Evolutionary conservation across 495 filamentous ascomycete species (phyloP).

Genomic region (Penicillium ucsense): DNA sequence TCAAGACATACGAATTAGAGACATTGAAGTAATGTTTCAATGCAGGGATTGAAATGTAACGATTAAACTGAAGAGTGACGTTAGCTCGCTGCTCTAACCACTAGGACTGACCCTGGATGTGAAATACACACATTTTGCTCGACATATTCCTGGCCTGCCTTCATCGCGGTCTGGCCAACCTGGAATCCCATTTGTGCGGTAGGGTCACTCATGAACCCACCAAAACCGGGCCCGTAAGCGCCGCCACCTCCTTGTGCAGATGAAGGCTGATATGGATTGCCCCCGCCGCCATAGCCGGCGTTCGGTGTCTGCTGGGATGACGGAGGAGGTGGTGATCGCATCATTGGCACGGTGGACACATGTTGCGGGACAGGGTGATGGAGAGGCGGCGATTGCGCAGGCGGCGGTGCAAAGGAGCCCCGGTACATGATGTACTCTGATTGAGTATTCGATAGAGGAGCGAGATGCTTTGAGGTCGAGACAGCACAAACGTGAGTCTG

Average conservation of each 20-base stretch:
- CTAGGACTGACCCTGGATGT: no score
- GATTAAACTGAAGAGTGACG: conserved; percentile 57
- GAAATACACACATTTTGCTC: conserved; percentile 66
- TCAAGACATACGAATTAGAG: conserved; percentile 81
- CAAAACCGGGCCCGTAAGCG: conserved; percentile 63
- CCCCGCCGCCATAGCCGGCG: conserved; percentile 43
- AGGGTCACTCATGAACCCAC: conserved; percentile 87
- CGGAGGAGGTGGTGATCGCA: conserved; percentile 90
- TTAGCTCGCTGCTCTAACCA: conserved; percentile 4
- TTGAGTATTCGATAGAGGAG: not conserved
- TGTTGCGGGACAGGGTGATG: conserved; percentile 98
- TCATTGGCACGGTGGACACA: conserved; percentile 96
- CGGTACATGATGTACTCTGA: conserved; percentile 60
- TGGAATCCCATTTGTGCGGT: conserved; percentile 96
- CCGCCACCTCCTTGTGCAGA: conserved; percentile 40
- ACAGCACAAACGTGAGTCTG: not conserved
- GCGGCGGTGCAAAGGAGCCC: conserved; percentile 60
- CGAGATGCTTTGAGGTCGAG: not conserved
- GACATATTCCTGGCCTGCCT: conserved; percentile 81
- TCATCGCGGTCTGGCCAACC: conserved; percentile 83
- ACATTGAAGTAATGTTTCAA: conserved; percentile 99
- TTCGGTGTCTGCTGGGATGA: conserved; percentile 61
- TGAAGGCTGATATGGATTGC: conserved; percentile 61
- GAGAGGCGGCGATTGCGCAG: conserved; percentile 83
- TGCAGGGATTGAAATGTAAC: conserved; percentile 81